Base-by-base conservation (phyloP, 1,284 basidiomycete genomes). In the Apiotrichum sp. region DNA sequence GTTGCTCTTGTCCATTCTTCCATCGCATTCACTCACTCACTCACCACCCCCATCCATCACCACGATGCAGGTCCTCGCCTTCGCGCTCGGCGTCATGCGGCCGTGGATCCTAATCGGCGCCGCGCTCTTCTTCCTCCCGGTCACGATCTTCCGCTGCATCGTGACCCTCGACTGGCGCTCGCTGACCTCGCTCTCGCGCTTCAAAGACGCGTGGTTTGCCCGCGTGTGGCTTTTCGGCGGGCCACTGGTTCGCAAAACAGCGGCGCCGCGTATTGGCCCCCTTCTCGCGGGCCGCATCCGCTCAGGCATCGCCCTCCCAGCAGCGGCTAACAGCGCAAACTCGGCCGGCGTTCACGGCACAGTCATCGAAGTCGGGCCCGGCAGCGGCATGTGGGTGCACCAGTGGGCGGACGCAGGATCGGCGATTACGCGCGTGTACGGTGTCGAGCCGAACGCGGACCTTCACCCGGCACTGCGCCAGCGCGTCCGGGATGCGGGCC, bases 321-420 rank as follows among this genome's bases (percentile, higher is more conserved):
- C 16, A 2, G 4, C 13, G 4, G 22, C 9, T n/a, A n/a, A n/a
- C 31, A 47, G 29, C 22, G 33, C 38, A 7, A 13, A 13, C 7
- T 13, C 7, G 5, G 10, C 48, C 16, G 47, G 47, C 31, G 55
- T 60, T n/a, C 34, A 46, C 38, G 59, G 59, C 31, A 53, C 53
- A 0, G 59, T 61, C 13, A 44, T 61, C 32, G 59, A 61, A 36
- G 48, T 61, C 33, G 59, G 59, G 1, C 59, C 59, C 7, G 59
- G 59, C 3, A 50, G 47, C 22, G 59, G 59, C n/a, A 57, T 50
- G 47, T 61, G 59, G 59, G 59, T 50, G 22, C 38, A n/a, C 43
- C 50, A 55, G 50, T 61, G 57, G n/a, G 6, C 50, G 38, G 59
- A 61, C 44, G 36, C 36, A 8, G 36, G 58, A 29, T 34, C 10